Conservation (phyloP, 768 basidiomycete genomes). For the Leccinum incarnatum region DNA sequence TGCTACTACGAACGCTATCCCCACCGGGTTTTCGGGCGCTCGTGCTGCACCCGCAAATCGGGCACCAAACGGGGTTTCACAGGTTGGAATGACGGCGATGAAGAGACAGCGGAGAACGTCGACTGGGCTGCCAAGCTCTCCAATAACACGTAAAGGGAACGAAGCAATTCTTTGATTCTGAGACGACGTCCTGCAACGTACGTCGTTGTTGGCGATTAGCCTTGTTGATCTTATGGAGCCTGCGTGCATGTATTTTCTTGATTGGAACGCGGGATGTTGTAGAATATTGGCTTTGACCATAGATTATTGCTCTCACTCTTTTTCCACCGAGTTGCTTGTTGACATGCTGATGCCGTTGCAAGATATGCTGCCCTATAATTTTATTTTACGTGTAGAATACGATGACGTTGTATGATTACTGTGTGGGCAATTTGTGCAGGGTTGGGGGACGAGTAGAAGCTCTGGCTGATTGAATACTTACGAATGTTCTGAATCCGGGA, state of each 20-base stretch:
- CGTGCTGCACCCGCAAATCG: constrained; percentile 37
- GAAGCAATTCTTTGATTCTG: constrained; percentile 18
- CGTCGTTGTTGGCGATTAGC: constrained; percentile 12
- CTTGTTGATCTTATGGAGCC: constrained; percentile 14
- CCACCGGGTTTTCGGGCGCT: constrained; percentile 44
- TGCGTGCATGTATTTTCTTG: constrained; percentile 34
- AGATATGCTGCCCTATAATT: constrained; percentile 31
- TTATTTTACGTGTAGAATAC: constrained; percentile 34
- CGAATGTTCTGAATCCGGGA: constrained; percentile 6
- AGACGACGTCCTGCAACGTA: not conserved
- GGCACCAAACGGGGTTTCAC: constrained; percentile 18
- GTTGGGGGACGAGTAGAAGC: constrained; percentile 8
- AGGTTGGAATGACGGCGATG: constrained; percentile 42
- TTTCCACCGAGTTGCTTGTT: constrained; percentile 9
- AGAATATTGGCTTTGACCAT: constrained; percentile 26
- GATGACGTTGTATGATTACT: constrained; percentile 19
- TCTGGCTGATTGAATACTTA: not conserved
- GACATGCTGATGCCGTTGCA: constrained; percentile 21
- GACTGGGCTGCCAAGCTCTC: constrained; percentile 45
- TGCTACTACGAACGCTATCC: constrained; percentile 57
- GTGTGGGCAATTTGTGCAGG: constrained; percentile 24
- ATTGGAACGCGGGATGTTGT: constrained; percentile 31
- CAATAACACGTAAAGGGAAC: constrained; percentile 31
- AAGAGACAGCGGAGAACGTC: constrained; percentile 84
- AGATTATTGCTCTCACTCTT: constrained; percentile 33